phyloP scores from a whole-genome alignment of 495 filamentous ascomycete species.

The Aeminium ludgeri region DNA sequence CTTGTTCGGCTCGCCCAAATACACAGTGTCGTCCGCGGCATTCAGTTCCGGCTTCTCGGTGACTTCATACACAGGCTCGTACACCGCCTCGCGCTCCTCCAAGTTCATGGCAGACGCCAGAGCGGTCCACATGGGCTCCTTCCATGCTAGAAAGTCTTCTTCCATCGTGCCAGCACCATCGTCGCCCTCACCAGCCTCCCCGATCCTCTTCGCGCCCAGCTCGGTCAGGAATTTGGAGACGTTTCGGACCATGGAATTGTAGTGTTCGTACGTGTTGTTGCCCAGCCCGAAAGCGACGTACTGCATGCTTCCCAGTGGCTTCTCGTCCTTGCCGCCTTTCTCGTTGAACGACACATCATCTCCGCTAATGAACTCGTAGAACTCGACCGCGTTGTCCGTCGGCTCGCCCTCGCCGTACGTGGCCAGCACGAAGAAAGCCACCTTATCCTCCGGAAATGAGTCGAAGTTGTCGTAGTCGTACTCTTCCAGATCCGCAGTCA shows the following conservation, averaged over 20 bases:
- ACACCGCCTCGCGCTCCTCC: conserved; percentile 89
- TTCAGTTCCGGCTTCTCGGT: conserved; percentile 58
- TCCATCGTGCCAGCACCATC: conserved; percentile 99
- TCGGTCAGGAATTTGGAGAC: conserved; percentile 64
- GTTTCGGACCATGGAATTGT: conserved; percentile 94
- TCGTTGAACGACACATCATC: conserved; percentile 71
- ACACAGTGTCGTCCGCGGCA: conserved; percentile 69
- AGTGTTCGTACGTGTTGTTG: conserved; percentile 99
- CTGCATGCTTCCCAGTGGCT: conserved; percentile 67
- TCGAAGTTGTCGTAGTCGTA: conserved; percentile 96
- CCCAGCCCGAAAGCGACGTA: conserved; percentile 93
- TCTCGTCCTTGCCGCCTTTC: conserved; percentile 42
- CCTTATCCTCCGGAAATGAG: conserved; percentile 69
- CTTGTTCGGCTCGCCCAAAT: conserved; percentile 91
- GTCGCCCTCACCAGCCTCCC: conserved; percentile 83
- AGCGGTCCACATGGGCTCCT: conserved; percentile 95
- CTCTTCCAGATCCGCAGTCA: conserved; percentile 95
- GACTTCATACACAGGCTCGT: conserved; percentile 82
- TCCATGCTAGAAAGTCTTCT: conserved; percentile 98
- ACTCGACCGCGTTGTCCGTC: conserved; percentile 96
- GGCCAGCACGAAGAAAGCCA: conserved; percentile 87
- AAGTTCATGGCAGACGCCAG: conserved; percentile 66
- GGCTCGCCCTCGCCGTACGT: conserved; percentile 98
- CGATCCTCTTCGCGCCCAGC: conserved; percentile 68
- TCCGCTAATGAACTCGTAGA: conserved; percentile 85